These are phyloP conservation scores for Quercus dentata DNA, from an alignment of 306 rosid species.

Conservation along the genomic window DNA sequence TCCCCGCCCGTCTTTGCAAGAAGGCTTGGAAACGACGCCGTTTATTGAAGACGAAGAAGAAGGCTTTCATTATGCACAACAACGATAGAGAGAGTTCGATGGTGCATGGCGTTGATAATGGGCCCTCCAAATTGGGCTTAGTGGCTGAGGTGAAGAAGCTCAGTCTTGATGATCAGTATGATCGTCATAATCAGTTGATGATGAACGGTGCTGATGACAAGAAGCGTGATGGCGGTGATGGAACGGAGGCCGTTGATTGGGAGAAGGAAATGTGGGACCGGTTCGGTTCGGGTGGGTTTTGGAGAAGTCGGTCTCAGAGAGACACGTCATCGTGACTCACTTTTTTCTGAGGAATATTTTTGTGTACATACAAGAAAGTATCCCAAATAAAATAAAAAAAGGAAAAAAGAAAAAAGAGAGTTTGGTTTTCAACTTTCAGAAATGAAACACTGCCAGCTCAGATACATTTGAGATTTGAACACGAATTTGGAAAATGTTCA, in stretches of 20 bases:
- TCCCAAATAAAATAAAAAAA: no score
- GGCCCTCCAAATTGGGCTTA: background rate
- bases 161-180: background rate
- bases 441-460: no score
- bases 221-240: background rate
- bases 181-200: no score
- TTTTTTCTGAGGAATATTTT: no score
- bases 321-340: constrained; percentile 21
- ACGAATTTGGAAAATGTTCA: no score
- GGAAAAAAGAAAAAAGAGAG: no score
- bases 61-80: constrained; percentile 8
- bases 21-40: constrained; percentile 36
- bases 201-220: background rate
- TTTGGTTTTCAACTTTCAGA: no score
- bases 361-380: no score
- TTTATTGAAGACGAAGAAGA: constrained; percentile 10
- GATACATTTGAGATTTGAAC: no score
- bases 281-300: constrained; percentile 63
- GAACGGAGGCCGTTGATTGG: constrained; percentile 18
- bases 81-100: constrained; percentile 1
- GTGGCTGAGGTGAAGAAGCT: background rate
- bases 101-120: background rate
- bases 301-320: constrained; percentile 66
- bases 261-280: constrained; percentile 79
- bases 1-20: constrained; percentile 46